Evolutionary conservation across 106 monocot species (phyloP), one percentile per base, ranked within the genome.

Genomic region (Apostasia ramifera): DNA sequence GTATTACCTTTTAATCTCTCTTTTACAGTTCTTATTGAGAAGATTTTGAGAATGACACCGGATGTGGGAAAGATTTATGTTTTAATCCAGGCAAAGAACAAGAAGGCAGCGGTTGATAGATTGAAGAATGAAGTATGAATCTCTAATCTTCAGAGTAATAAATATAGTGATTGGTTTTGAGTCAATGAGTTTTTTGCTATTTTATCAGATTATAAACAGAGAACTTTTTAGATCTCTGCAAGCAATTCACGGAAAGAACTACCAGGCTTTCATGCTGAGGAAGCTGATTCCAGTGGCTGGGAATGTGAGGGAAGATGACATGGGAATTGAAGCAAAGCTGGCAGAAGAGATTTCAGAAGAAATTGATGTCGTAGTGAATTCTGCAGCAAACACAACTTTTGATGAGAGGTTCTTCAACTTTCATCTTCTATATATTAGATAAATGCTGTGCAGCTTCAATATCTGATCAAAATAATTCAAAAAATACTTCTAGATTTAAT

Each of bases 381-480:
- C 94, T 40, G 94, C 94, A 14, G 94, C 94, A 59, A 94, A 85
- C 59, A 94, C 94, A 49, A 91, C 94, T 66, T 94, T 94, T 50
- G 90, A 94, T 71, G 94, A 94, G 72, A 88, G 94, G 94, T 94
- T 69, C n/a, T 49, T 39, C 26, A 26, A 26, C 26, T 26, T 26
- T 26, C 26, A 26, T 26, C 26, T 26, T 26, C 26, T 26, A 26
- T 26, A 26, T 26, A 26, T 26, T 26, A 26, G 26, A 26, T 26
- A 26, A 26, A 26, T 26, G 26, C 26, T 26, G 26, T 26, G 26
- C 26, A 26, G 26, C 26, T 26, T 26, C 26, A 26, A 26, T 26
- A 26, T 26, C 26, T 26, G 26, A 26, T 26, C 0, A 26, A 26
- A 26, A 26, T 26, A 26, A 26, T 26, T 26, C 26, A 26, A 26